A percentile compares a stretch with the other conserved stretches of the same genome.
These are phyloP conservation scores for Petrea volubilis DNA, from an alignment of 257 asterid species.

Conservation along the genomic window DNA sequence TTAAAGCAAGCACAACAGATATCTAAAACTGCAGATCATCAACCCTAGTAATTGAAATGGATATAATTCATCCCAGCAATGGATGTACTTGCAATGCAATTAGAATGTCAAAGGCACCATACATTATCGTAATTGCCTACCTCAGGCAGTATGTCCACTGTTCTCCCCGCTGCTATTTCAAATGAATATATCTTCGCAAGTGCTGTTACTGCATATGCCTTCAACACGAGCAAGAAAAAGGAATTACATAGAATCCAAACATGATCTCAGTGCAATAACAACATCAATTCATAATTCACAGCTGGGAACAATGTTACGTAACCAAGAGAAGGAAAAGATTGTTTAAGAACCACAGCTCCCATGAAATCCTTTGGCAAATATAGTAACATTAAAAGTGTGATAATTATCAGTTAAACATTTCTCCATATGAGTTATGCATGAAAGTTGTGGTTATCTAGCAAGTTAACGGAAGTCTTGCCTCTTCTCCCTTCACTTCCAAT, in stretches of 20 bases:
- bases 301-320: not conserved
- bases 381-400: not conserved
- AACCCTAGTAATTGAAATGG: not conserved
- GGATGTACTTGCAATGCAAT: not conserved
- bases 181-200: slow-evolving; percentile 89
- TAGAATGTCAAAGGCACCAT: slow-evolving; percentile 11
- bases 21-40: slow-evolving; percentile 1
- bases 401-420: not conserved
- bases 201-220: slow-evolving; percentile 93
- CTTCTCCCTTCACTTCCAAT: not conserved
- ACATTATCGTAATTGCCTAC: slow-evolving; percentile 38
- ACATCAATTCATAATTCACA: not conserved
- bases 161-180: slow-evolving; percentile 91
- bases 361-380: slow-evolving; percentile 12
- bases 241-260: slow-evolving; percentile 13
- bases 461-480: slow-evolving; percentile 1
- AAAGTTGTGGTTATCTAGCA: slow-evolving; percentile 11
- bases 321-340: not conserved
- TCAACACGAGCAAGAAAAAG: slow-evolving; percentile 33
- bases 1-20: not conserved
- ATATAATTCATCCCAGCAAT: not conserved
- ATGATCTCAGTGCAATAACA: not conserved
- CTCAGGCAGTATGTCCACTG: slow-evolving; percentile 89
- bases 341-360: slow-evolving; percentile 5
- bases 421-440: not conserved